These are phyloP conservation scores for Ballota nigra DNA, from an alignment of 257 asterid genomes.

Conservation along the genomic window DNA sequence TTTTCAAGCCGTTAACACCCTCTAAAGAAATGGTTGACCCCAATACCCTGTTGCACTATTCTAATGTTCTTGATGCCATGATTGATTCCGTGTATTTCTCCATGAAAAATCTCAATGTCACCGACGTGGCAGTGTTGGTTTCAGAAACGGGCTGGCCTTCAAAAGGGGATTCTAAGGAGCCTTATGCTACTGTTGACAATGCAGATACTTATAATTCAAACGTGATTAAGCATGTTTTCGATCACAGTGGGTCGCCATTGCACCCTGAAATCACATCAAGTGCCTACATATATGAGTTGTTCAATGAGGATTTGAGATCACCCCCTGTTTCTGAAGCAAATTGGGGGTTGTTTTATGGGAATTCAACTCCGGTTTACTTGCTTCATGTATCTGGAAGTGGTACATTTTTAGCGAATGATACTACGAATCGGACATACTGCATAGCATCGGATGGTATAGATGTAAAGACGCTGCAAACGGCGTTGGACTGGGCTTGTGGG, in stretches of 20 bases:
- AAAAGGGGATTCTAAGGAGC: constrained; percentile 86
- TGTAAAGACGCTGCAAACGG: constrained; percentile 72
- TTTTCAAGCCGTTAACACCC: constrained; percentile 93
- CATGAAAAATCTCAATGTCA: constrained; percentile 79
- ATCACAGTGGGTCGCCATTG: constrained; percentile 77
- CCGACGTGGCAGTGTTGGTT: constrained; percentile 73
- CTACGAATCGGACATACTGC: constrained; percentile 87
- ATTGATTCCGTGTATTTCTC: constrained; percentile 90
- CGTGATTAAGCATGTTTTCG: constrained; percentile 75
- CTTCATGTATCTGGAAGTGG: constrained; percentile 95
- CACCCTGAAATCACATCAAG: constrained; percentile 88
- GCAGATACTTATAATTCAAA: constrained; percentile 87
- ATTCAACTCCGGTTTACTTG: constrained; percentile 85
- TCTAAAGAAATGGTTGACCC: constrained; percentile 97
- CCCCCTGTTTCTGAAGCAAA: constrained; percentile 84
- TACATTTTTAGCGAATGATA: constrained; percentile 83
- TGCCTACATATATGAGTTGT: constrained; percentile 81
- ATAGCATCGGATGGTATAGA: constrained; percentile 70
- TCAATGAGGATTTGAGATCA: constrained; percentile 91
- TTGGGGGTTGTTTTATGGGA: constrained; percentile 92
- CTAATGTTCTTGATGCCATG: constrained; percentile 93
- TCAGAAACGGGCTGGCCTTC: constrained; percentile 99
- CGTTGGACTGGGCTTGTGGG: constrained; percentile 99
- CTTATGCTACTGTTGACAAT: constrained; percentile 80
- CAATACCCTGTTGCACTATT: constrained; percentile 83